Percentiles rank a stretch among this genome's conserved stretches.
Conservation (phyloP, 2,329 filamentous ascomycete species). For the Fusarium pseudonygamai region DNA sequence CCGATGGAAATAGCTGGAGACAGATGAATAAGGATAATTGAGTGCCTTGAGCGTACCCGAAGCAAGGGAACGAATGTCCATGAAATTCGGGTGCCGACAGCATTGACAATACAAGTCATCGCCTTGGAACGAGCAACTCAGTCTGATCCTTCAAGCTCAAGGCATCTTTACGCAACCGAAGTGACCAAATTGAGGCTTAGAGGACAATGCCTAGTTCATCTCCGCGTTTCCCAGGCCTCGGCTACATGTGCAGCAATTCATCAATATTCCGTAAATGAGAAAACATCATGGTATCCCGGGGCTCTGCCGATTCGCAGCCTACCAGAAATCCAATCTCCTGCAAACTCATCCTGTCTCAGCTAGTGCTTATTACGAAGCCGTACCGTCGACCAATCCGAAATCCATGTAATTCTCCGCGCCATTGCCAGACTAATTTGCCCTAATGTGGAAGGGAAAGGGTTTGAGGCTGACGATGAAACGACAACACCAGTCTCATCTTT, state of each 20-base stretch:
- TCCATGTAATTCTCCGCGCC: conserved; percentile 49
- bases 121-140: background rate
- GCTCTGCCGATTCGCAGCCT: conserved; percentile 1
- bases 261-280: background rate
- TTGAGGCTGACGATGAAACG: conserved; percentile 31
- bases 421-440: conserved; percentile 11
- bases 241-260: background rate
- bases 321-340: conserved; percentile 9
- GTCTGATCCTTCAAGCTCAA: background rate
- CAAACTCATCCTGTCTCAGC: conserved; percentile 1
- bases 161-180: background rate
- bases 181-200: background rate
- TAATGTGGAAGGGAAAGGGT: conserved; percentile 1
- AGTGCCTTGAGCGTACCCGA: too few species aligned
- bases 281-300: conserved; percentile 12
- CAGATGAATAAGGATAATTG: background rate
- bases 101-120: background rate
- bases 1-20: background rate
- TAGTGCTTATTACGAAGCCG: conserved; percentile 17
- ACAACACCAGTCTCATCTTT: background rate
- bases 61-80: background rate
- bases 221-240: background rate
- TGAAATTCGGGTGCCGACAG: background rate
- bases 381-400: background rate
- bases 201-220: background rate